Evolutionary conservation across 108 stramenopile genomes (phyloP).

Genomic region (Fragilariopsis cylindrus): DNA sequence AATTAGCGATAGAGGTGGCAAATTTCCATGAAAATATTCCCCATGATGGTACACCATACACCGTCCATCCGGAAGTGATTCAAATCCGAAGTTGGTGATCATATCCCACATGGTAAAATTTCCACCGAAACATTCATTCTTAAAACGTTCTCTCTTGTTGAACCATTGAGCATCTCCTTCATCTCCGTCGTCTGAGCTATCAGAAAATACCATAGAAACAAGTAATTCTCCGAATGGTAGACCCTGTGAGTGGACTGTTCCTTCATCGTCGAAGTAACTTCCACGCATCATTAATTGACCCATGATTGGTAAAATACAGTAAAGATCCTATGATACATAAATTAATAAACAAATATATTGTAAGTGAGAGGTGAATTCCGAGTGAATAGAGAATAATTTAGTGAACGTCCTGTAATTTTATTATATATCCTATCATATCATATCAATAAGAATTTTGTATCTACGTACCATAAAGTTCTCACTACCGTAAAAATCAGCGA

Average conservation of each 20-base stretch:
- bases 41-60: slow-evolving; percentile 44
- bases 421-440: too few relatives aligned
- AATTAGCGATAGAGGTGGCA: slow-evolving; percentile 27
- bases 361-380: neutral
- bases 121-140: slow-evolving; percentile 33
- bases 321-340: slow-evolving; percentile 46
- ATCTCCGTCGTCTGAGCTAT: slow-evolving; percentile 19
- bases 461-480: slow-evolving; percentile 23
- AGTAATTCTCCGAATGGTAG: slow-evolving; percentile 36
- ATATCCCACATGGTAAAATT: slow-evolving; percentile 43
- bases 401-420: too few relatives aligned
- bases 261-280: slow-evolving; percentile 47
- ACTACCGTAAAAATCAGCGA: slow-evolving; percentile 44
- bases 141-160: slow-evolving; percentile 54
- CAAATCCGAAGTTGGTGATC: slow-evolving; percentile 48
- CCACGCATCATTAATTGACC: slow-evolving; percentile 48
- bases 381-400: too few relatives aligned
- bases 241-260: slow-evolving; percentile 41
- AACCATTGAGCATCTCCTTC: slow-evolving; percentile 21
- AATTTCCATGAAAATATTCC: slow-evolving; percentile 36
- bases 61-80: slow-evolving; percentile 22
- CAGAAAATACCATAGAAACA: slow-evolving; percentile 47
- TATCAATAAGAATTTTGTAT: neutral
- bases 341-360: neutral
- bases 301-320: slow-evolving; percentile 48